Base-by-base conservation (phyloP, 2,329 filamentous ascomycete genomes). In the Colletotrichum spinosum region DNA sequence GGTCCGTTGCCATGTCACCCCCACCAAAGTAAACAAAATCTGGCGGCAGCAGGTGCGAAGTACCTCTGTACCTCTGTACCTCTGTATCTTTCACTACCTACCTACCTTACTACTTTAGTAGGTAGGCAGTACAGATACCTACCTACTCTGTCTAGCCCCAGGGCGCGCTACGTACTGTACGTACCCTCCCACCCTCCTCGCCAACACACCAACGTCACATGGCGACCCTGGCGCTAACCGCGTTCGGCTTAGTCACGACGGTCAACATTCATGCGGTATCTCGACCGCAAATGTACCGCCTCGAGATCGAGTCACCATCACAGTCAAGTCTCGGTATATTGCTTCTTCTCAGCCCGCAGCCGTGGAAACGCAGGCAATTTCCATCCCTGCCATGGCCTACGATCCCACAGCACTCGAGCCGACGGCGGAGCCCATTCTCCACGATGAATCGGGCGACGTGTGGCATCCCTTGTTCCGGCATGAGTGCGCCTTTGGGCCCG, bases 401-500 rank as follows among this genome's bases (percentile, higher is more conserved):
- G 72, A 75, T 52, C 76, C 78, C 17, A 73, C 75, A 34, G 74
- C 76, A 56, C 74, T 76, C 68, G 70, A 72, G 42, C 67, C 69
- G 37, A 78, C 73, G 48, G 73, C 74, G 35, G 68, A 72, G 35
- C 74, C 77, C 42, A 55, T 77, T 12, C 71, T 83, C 17, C 71
- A 77, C 55, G 78, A 81, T 62, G 68, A 69, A 39, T 74, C 76
- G 15, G 74, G 71, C 25, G 72, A 74, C 15, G 67, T 59, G 55
- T 90, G 88, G 88, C 78, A 79, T 55, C 86, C 86, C 49, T 78
- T 89, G 65, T 84, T 83, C 70, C 79, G 78, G 67, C 84, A 88
- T 69, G 74, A 70, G 25, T 92, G 91, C 74, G 82, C 81, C 11
- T 94, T 94, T 73, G 78, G 84, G 13, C 84, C 88, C 1, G 80